Base-by-base conservation (phyloP, 345 rosid genomes). In the Euphorbia pulcherrima region DNA sequence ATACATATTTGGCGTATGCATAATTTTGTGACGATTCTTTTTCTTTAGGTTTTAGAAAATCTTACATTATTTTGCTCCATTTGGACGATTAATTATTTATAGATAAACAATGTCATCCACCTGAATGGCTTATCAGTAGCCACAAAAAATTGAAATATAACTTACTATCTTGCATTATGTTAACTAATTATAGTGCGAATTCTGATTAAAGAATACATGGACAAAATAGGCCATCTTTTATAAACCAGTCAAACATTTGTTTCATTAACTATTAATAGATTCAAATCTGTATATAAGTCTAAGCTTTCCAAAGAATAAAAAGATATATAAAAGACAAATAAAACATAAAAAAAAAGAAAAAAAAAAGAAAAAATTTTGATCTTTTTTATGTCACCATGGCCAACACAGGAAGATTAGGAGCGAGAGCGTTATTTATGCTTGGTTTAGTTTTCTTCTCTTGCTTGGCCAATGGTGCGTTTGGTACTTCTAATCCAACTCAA, bases 371-470 rank as follows among this genome's bases (percentile, higher is more conserved):
- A 29, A 1, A 52, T 28, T 8, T n/a, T 0, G 5, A 18, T 8
- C 17, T 16, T 41, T 48, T 62, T 26, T 68, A 80, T 2, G 56
- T 41, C 82, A 64, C 80, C 80, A 82, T 84, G 85, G 78, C 79
- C 71, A 69, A 27, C 63, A 68, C 68, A 69, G 60, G 68, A 37
- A 66, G 64, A 64, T 75, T 65, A 8, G 48, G 69, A 27, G 30
- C 70, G 30, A 78, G 51, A 64, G 72, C 72, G 37, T 39, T 68
- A 23, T 14, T 56, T 33, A 58, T 68, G 0, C 16, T 64, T 27
- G 44, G 52, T 11, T 73, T 80, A 67, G 79, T 73, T 24, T 76
- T 76, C 44, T 54, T 76, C 21, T 80, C 79, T 74, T 80, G 77
- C 62, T 40, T 80, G 81, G 84, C 78, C 48, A 60, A 75, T 64